Evolutionary conservation across 2,329 filamentous ascomycete species (phyloP), one percentile per base, ranked within the genome.

Genomic region (Fusarium chlamydosporum): DNA sequence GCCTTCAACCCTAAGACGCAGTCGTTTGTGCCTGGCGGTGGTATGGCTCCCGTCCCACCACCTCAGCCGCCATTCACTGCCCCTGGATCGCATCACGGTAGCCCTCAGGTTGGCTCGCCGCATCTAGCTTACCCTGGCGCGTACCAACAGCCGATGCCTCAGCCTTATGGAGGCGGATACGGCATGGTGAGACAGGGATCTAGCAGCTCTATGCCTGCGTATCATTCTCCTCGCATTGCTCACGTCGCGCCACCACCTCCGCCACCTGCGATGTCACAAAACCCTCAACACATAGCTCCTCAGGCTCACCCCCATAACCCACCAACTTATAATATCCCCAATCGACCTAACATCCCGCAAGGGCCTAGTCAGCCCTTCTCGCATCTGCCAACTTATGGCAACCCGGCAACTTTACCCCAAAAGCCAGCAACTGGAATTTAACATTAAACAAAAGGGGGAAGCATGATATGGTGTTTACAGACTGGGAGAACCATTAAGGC

Each of bases 1-100:
- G 89, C 91, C 13, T 97, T 98, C 82, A 97, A 97, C 76, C 95
- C 94, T 1, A 94, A 97, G 81, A 97, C 92, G 16, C 92, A 97
- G 75, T 92, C 94, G 0, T 97, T 98, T 78, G 88, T 97, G 26
- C 95, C 95, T 46, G 78, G 80, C 18, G 76, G 87, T 67, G 81
- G 82, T 27, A 83, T 86, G 77, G 79, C 81, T 31, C 81, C 84
- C 5, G 81, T 84, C 68, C 84, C 83, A 40, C 80, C 81, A 33
- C 81, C 83, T 7, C 80, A 83, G 64, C 82, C 81, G 16, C 81
- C 82, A 1, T 88, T 83, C 64, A 83, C 79, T 42, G 82, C 82
- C 34, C 80, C 80, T 10, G 82, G 80, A 38, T 83, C 82, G 38
- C 85, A 86, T 64, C 83, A 85, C 52, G 80, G 84, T 41, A 87